Evolutionary conservation across 116 monocot species (phyloP), one percentile per base, ranked within the genome.

Genomic region (Zostera marina): DNA sequence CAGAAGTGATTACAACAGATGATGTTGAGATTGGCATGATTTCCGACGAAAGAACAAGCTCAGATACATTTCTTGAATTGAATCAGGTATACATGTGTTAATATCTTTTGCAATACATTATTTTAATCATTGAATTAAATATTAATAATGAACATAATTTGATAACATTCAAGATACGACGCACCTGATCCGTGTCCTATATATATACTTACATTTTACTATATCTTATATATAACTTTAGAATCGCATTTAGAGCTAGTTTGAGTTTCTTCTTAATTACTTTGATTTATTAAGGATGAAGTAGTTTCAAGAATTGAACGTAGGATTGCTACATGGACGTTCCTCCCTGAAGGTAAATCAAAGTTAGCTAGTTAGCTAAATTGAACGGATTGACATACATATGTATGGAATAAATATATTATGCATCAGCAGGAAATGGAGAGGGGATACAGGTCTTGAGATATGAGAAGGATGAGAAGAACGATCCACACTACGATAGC

Each of bases 21-120:
- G 73, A 87, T 11, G 79, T 88, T 3, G 94, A 88, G 41, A 77
- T 84, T 69, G 84, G 94, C 53, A 51, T 88, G 17, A 44, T 22
- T 75, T 84, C 81, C 49, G 71, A 81, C 57, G 84, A 84, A 48
- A 69, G 94, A 44, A 94, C 94, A n/a, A 94, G 94, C 69, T 85
- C 82, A 8, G 93, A 84, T 42, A 80, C 87, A 76, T 94, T 93
- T 68, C 77, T 94, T 21, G 45, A 69, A 23, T 81, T 77, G 64
- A 58, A 53, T 22, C 93, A 88, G 78, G 92, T 92, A 24, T 7
- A n/a, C n/a, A n/a, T n/a, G n/a, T n/a, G n/a, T n/a, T n/a, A n/a
- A n/a, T n/a, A n/a, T n/a, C n/a, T n/a, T n/a, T n/a, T n/a, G n/a
- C n/a, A n/a, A n/a, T n/a, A n/a, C n/a, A n/a, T n/a, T n/a, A n/a